phyloP scores from a whole-genome alignment of 257 asterid species.

The Solanum pennellii region DNA sequence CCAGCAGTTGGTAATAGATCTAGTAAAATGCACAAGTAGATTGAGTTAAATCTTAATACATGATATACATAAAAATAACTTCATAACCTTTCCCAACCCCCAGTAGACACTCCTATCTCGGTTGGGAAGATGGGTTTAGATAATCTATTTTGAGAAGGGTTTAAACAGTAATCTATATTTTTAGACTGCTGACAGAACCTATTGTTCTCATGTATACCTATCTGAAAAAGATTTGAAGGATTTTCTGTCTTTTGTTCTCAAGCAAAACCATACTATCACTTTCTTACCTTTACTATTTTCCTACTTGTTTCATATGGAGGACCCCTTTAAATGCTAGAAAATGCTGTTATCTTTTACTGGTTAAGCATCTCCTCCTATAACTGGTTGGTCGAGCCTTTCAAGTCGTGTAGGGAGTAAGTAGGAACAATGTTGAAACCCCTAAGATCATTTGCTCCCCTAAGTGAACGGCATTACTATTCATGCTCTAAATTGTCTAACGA shows the following conservation, averaged over 20 bases:
- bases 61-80: background rate
- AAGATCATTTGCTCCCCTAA: background rate
- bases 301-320: background rate
- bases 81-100: background rate
- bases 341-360: background rate
- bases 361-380: background rate
- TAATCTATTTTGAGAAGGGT: background rate
- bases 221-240: background rate
- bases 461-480: background rate
- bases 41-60: background rate
- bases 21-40: background rate
- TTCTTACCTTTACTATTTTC: background rate
- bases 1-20: background rate
- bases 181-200: background rate
- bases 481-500: background rate
- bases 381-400: background rate
- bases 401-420: background rate
- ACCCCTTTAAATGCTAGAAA: background rate
- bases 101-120: background rate
- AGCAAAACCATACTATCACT: background rate
- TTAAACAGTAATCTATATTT: background rate
- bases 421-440: background rate
- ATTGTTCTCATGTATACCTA: background rate
- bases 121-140: background rate
- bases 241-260: background rate